Base-by-base conservation (phyloP, 139 green algal genomes). In the Penium margaritaceum region DNA sequence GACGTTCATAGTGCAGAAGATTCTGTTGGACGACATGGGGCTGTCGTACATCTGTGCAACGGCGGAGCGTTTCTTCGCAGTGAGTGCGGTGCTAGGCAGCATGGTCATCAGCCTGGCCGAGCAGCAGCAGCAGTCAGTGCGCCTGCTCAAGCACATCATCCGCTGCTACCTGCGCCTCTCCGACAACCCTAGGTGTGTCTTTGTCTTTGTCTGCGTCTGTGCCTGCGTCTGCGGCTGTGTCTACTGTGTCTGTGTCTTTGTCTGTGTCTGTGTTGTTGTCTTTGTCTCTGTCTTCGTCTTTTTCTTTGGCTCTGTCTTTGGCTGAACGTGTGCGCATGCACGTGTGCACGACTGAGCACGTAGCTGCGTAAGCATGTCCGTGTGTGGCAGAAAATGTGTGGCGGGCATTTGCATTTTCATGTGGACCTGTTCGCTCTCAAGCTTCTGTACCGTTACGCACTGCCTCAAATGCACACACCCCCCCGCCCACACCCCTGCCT, bases 1-100 rank as follows among this genome's bases (percentile, higher is more conserved):
- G n/a, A 99, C 94, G 21, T 99, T 99, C 80, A 99, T 99, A 57
- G 92, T 99, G 36, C 94, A 99, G 80, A 99, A 99, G 68, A 99
- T 98, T 41, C 83, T 98, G 65, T 80, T 95, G 6, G 94, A 99
- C 69, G 89, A 95, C 55, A 89, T 93, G 39, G 94, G 94, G 33
- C 82, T 99, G 33, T 85, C 87, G 71, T 98, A 99, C 86, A 95
- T 98, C 63, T 98, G 94, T 70, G 92, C 92, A 21, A 99, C 94
- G 15, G 93, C 94, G 3, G 94, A 98, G 87, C 87, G 94, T 47
- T 98, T 98, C 81, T 97, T 98, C 68, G 93, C 93, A 0, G 94
- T 99, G 47, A 58, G 47, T 58, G 47, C 90, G 0, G 92, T 96
- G 54, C 81, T 99, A 47, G 86, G 81, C 35, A 92, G 84, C 79